Evolutionary conservation across 257 asterid species (phyloP).

Genomic region (Ajuga chamaepitys): DNA sequence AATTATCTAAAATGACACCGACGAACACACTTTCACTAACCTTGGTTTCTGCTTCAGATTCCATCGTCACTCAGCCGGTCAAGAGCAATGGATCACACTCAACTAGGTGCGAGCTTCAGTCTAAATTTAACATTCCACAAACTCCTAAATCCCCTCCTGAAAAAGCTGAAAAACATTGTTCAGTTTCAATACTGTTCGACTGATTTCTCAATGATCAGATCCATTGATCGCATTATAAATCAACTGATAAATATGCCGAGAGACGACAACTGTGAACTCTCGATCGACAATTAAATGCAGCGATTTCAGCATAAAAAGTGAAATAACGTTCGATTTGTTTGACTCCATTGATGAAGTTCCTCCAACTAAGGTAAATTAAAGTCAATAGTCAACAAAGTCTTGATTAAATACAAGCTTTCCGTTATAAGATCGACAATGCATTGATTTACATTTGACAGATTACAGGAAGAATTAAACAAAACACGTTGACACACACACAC

Average conservation of each 20-base stretch:
- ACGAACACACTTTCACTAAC: conserved; percentile 30
- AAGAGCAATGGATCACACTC: conserved; percentile 25
- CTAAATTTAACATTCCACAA: conserved; percentile 39
- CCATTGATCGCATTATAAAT: conserved; percentile 8
- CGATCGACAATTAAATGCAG: conserved; percentile 5
- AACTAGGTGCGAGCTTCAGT: conserved; percentile 25
- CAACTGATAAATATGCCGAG: background rate
- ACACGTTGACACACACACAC: background rate
- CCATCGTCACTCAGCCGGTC: conserved; percentile 43
- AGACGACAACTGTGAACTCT: background rate
- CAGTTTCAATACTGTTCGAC: background rate
- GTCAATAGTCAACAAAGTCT: conserved; percentile 14
- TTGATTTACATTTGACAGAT: background rate
- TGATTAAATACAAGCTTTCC: background rate
- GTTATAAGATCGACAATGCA: background rate
- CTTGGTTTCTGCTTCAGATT: conserved; percentile 74
- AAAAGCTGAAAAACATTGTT: conserved; percentile 6
- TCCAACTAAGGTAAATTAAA: conserved; percentile 13
- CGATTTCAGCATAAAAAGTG: background rate
- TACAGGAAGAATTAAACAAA: background rate
- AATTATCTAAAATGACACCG: background rate
- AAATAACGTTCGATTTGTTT: background rate
- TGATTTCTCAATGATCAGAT: conserved; percentile 29
- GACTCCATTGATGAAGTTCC: background rate
- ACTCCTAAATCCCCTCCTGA: conserved; percentile 12